Base-by-base conservation (phyloP, 148 eudicot genomes). In the Selenicereus undatus region DNA sequence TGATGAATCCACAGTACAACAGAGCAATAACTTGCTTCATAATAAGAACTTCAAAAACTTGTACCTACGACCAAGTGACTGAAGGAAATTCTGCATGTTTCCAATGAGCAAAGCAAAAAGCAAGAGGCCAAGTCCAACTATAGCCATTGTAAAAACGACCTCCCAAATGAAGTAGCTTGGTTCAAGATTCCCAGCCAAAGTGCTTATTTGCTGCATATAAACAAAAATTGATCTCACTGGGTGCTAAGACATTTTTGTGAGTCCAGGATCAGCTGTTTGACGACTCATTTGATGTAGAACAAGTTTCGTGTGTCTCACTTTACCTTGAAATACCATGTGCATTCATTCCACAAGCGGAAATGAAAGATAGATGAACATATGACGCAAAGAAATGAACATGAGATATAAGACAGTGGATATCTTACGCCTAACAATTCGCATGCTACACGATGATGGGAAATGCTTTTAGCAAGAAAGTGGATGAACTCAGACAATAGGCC, bases 51-150 rank as follows among this genome's bases (percentile, higher is more conserved):
- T 20, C 11, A 54, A 50, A 74, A 77, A 76, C 35, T 62, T 22
- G 71, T 86, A 93, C 97, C 97, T 89, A 52, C 97, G 94, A 54
- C 94, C 97, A 73, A 93, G 94, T 74, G 95, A 87, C 76, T 91
- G 97, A 72, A 93, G 91, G 82, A 91, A 93, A 85, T 92, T 93
- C 84, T 93, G 97, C 93, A 93, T 93, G 78, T 92, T 91, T 75
- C 97, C 97, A 81, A 93, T 92, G 66, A 93, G 87, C 66, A 93
- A 88, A 54, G 95, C 95, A 78, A 93, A 93, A 83, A 92, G 95
- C 58, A 93, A 80, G 50, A 93, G 90, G 54, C 97, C 97, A 52
- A 90, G 83, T 75, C 95, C 95, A 80, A 90, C 82, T 56, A 93
- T 91, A 75, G 84, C 91, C 94, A 90, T 92, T 3, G 95, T 93